Conservation (phyloP, 2,329 filamentous ascomycete species). For the Fonsecaea pugnacius region DNA sequence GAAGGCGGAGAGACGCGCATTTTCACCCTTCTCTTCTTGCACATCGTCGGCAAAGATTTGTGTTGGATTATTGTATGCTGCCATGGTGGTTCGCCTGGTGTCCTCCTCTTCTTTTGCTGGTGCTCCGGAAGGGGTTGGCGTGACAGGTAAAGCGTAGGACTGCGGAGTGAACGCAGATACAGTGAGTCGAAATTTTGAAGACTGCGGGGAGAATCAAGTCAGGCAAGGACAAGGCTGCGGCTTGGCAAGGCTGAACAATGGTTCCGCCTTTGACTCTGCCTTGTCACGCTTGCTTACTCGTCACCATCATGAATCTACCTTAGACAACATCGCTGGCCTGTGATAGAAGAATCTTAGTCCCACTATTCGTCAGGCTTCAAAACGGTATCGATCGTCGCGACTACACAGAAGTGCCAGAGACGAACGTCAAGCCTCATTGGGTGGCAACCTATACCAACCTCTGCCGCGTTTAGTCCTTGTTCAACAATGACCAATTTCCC, state of each 20-base stretch:
- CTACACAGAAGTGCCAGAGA: no score
- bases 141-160: not conserved
- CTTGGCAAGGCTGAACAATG: not conserved
- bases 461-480: not conserved
- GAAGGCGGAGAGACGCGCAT: constrained; percentile 97
- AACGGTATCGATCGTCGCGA: no score
- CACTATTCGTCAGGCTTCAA: not conserved
- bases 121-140: not conserved
- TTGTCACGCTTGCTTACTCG: constrained; percentile 13
- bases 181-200: constrained; percentile 9
- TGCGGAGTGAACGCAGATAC: not conserved
- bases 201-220: constrained; percentile 13
- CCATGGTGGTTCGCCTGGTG: constrained; percentile 5
- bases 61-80: constrained; percentile 67
- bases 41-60: constrained; percentile 98
- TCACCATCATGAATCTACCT: constrained; percentile 7
- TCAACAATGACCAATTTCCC: not conserved
- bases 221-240: not conserved
- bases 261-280: not conserved
- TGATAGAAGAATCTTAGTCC: not conserved
- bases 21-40: constrained; percentile 97
- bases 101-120: not conserved
- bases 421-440: no score
- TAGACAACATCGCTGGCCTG: not conserved
- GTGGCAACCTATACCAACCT: no score